phyloP scores from a whole-genome alignment of 192 early-diverging fungal species.

The Piromyces finnis region DNA sequence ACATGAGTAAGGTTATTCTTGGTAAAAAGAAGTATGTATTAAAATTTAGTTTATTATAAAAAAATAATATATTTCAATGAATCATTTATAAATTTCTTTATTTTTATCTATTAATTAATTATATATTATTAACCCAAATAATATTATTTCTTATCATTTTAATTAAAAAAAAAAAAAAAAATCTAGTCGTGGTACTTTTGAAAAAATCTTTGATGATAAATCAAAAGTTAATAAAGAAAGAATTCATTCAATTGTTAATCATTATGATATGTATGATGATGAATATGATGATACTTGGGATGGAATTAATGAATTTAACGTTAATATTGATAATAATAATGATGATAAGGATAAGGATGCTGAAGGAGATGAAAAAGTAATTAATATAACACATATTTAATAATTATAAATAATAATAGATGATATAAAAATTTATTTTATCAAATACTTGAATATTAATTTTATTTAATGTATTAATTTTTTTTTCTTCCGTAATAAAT shows the following conservation, averaged over 20 bases:
- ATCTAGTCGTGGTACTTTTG: conserved; percentile 15
- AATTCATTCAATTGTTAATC: conserved; percentile 22
- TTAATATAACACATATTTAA: not conserved
- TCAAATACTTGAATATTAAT: too few relatives aligned
- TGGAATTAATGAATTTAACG: conserved; percentile 35
- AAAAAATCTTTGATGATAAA: conserved; percentile 31
- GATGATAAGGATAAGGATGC: conserved; percentile 35
- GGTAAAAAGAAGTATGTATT: conserved; percentile 49
- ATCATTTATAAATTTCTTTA: too few relatives aligned
- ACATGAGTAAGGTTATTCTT: conserved; percentile 39
- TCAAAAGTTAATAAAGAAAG: conserved; percentile 12
- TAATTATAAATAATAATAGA: too few relatives aligned
- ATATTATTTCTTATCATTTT: too few relatives aligned
- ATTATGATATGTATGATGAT: conserved; percentile 50
- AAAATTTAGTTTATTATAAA: too few relatives aligned
- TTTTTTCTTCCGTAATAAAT: too few relatives aligned
- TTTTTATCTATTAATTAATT: too few relatives aligned
- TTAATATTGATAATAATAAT: conserved; percentile 25
- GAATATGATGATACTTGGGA: conserved; percentile 93
- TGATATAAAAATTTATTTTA: too few relatives aligned
- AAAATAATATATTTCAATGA: too few relatives aligned
- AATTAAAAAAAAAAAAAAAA: too few relatives aligned
- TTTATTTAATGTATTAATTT: too few relatives aligned
- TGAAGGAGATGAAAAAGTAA: conserved; percentile 4
- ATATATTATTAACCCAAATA: too few relatives aligned